Evolutionary conservation across 768 basidiomycete species (phyloP).

Genomic region (Trametes coccinea): DNA sequence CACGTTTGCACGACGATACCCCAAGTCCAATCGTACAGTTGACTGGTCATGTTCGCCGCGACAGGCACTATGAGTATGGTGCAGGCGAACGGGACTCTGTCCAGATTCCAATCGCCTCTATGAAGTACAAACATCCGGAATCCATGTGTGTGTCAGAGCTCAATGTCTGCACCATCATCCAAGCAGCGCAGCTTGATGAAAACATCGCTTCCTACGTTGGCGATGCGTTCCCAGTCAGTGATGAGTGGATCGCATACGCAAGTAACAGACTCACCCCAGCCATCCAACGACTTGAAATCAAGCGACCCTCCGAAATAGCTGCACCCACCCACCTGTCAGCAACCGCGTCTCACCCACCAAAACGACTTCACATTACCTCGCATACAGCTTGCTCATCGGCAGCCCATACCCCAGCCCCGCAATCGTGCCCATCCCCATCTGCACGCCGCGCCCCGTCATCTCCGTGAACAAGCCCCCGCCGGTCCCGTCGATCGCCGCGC

Average conservation of each 20-base stretch:
- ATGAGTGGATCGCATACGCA: slow-evolving; percentile 2
- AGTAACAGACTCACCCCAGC: slow-evolving; percentile 61
- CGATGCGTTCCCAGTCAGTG: too few relatives aligned
- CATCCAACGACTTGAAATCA: slow-evolving; percentile 78
- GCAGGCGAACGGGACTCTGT: too few relatives aligned
- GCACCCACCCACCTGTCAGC: slow-evolving; percentile 23
- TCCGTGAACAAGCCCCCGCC: slow-evolving; percentile 67
- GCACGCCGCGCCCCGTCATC: slow-evolving; percentile 74
- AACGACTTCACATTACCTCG: slow-evolving; percentile 40
- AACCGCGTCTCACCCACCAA: slow-evolving; percentile 11
- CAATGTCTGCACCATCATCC: slow-evolving; percentile 52
- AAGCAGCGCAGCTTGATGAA: slow-evolving; percentile 56
- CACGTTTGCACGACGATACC: too few relatives aligned
- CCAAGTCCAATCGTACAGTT: too few relatives aligned
- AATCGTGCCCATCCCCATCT: slow-evolving; percentile 84
- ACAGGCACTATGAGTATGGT: too few relatives aligned
- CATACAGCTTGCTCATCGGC: slow-evolving; percentile 77
- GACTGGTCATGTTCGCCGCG: too few relatives aligned
- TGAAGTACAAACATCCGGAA: too few relatives aligned
- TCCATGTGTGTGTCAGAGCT: slow-evolving; percentile 36
- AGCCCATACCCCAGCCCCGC: slow-evolving; percentile 88
- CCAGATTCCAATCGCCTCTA: too few relatives aligned
- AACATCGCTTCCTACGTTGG: slow-evolving; percentile 46
- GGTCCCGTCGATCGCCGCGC: slow-evolving; percentile 50
- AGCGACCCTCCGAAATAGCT: slow-evolving; percentile 88